Base-by-base conservation (phyloP, 176 grass and related monocot genomes). In the Oryza meyeriana region DNA sequence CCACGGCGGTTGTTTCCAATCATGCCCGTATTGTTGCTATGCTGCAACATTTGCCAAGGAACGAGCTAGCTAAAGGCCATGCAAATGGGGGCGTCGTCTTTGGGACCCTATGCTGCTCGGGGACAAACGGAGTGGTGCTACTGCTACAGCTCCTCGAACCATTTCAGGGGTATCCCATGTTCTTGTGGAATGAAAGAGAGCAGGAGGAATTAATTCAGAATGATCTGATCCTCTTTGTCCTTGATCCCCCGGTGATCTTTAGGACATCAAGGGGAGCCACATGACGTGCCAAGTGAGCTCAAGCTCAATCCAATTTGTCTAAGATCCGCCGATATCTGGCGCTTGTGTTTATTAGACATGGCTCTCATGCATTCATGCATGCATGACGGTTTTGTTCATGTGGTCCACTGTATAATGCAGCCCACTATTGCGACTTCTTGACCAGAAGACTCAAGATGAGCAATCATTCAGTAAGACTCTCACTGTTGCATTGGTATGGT, bases 131-230 rank as follows among this genome's bases (percentile, higher is more conserved):
- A 40, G 66, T 4, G 27, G 2, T 8, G 73, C 78, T 29, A 72
- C 64, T 8, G 73, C 78, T 29, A 72, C 64, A 50, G 34, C 55
- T 26, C 30, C 34, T 12, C 1, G n/a, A 82, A 35, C 73, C 83
- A 36, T 82, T 85, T 67, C 52, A 83, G 45, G 79, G 79, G 78
- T 48, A 83, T 86, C 88, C 83, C 83, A 90, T 74, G 83, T 73
- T 78, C 16, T 68, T 8, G 66, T 67, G 64, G 71, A 40, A 47
- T 34, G 17, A 52, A 47, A 13, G n/a, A 59, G n/a, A 25, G 50
- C 18, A 55, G 24, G 13, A 69, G 5, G 73, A 66, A 2, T 24
- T 32, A 65, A 2, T 25, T 34, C 28, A 61, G 66, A 61, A 24
- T 40, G 17, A 30, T 32, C 26, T n/a, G 26, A 42, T 40, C 66